phyloP scores from a whole-genome alignment of 192 early-diverging fungal genomes.

The Coemansia sp. region DNA sequence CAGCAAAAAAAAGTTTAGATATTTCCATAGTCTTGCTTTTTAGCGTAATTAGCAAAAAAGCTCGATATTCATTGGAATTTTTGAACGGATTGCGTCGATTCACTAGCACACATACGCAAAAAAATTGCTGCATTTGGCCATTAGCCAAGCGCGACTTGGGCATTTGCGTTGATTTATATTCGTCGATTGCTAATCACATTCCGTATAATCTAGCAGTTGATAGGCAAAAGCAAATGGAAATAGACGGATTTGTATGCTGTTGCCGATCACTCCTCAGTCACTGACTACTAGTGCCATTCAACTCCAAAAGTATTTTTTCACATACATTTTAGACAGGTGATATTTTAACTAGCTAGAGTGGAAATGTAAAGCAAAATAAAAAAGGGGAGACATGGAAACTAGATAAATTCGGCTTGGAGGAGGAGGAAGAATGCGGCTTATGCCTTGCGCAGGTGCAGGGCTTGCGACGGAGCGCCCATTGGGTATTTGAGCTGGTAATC shows the following conservation, averaged over 20 bases:
- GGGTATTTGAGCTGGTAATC: slow-evolving; percentile 20
- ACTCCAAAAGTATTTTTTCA: too few species aligned
- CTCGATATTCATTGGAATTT: not conserved
- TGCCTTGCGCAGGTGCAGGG: not conserved
- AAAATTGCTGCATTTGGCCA: too few species aligned
- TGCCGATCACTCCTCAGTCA: not conserved
- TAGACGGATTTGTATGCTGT: not conserved
- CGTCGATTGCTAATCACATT: too few species aligned
- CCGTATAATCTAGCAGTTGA: too few species aligned
- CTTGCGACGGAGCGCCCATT: not conserved
- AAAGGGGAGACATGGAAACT: not conserved
- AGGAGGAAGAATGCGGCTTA: too few species aligned
- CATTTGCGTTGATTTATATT: not conserved
- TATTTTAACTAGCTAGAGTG: not conserved
- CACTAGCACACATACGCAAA: not conserved
- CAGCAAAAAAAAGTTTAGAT: not conserved
- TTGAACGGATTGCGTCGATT: not conserved
- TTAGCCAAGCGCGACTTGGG: not conserved
- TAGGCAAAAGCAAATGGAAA: not conserved
- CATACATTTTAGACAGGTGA: too few species aligned
- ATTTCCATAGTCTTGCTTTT: not conserved
- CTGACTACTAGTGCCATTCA: not conserved
- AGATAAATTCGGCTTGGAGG: not conserved
- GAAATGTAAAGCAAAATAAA: not conserved
- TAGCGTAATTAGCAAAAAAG: not conserved